Evolutionary conservation across 306 rosid genomes (phyloP).

Genomic region (Rosa persica): DNA sequence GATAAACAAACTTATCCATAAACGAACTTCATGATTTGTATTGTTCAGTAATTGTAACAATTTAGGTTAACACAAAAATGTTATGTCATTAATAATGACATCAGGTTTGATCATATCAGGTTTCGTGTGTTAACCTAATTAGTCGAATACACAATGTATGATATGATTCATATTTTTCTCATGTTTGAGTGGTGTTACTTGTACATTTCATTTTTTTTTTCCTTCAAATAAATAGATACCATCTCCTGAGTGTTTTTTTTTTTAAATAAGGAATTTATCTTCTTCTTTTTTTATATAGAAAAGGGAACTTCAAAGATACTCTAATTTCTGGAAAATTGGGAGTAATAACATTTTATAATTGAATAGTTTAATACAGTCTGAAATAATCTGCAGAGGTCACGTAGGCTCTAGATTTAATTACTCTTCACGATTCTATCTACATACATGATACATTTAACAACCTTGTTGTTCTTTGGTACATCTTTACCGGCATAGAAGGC

Average conservation of each 20-base stretch:
- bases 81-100: too few relatives aligned
- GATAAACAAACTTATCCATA: background rate
- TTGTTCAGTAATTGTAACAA: background rate
- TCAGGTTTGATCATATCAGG: too few relatives aligned
- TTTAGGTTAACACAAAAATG: too few relatives aligned
- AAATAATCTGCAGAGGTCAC: constrained; percentile 18
- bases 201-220: background rate
- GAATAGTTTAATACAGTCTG: constrained; percentile 8
- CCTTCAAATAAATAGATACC: background rate
- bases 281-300: background rate
- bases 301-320: background rate
- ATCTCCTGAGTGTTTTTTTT: background rate
- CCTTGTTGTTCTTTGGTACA: constrained; percentile 7
- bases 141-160: background rate
- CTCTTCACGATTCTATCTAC: background rate
- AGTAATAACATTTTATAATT: background rate
- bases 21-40: background rate
- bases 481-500: constrained; percentile 6
- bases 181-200: background rate
- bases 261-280: background rate
- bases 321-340: background rate
- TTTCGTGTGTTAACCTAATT: background rate
- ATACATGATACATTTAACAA: background rate
- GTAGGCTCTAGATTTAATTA: background rate
- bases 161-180: background rate